Evolutionary conservation across 2,329 filamentous ascomycete species (phyloP), one percentile per base, ranked within the genome.

Genomic region (Gnomoniopsis smithogilvyi): DNA sequence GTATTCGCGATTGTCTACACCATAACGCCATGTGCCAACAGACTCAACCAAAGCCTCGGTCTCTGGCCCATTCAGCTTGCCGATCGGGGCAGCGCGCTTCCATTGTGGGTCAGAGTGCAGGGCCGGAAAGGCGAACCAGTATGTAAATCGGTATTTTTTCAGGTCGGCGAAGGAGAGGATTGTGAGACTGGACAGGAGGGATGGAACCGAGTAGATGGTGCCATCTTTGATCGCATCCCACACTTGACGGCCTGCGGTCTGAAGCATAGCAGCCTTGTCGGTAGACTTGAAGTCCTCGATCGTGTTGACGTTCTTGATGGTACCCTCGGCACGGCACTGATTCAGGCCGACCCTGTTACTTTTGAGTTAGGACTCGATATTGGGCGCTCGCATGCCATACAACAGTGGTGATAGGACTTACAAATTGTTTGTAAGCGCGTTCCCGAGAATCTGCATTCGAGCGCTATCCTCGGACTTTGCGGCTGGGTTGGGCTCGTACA

Each of bases 141-240:
- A 98, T n/a, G 89, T 92, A 71, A 98, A 97, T 63, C 88, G 91
- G 77, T 98, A 98, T 70, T 96, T 97, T 74, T 99, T 99, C 36
- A 99, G 82, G 70, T 99, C 94, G 63, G 95, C 94, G 72, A 91
- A 99, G 17, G 92, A 96, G 49, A 98, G 85, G 60, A 96, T 86
- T 26, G 91, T 83, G 72, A 97, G 98, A 7, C 91, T 95, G 4
- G 92, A 87, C 19, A 99, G 85, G 2, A 98, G 82, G 4, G 94
- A 97, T 2, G 95, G 95, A 53, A 94, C 91, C 11, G 92, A 95
- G 75, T 96, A 98, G 66, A 99, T 96, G 45, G 91, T 96, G 59
- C 93, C 94, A 74, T 99, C 95, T 65, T 92, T 89, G 69, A 99
- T 97, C 26, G 95, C 94, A 73, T 98, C 92, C 94, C 94, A 98